Evolutionary conservation across 768 basidiomycete genomes (phyloP).

Genomic region (Boletus pseudopeckii): DNA sequence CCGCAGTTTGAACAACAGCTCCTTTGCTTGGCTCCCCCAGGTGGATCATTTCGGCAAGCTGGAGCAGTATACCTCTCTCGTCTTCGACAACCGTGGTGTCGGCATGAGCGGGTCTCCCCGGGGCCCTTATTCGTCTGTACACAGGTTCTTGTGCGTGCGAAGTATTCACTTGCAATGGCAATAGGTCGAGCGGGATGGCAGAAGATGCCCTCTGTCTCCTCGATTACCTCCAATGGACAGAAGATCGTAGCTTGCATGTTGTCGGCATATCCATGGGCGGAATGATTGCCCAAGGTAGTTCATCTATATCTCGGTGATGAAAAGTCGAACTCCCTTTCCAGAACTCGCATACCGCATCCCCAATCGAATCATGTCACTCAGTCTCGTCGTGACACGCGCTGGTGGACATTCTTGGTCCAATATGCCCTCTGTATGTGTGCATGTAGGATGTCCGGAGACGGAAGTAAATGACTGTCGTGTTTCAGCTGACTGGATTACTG

Average conservation of each 20-base stretch:
- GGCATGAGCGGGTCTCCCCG: conserved; percentile 68
- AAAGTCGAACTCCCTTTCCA: conserved; percentile 25
- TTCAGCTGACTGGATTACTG: conserved; percentile 40
- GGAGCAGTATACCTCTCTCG: conserved; percentile 56
- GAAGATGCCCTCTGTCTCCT: conserved; percentile 66
- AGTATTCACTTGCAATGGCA: background rate
- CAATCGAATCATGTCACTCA: conserved; percentile 61
- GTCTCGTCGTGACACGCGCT: conserved; percentile 66
- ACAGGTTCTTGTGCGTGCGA: background rate
- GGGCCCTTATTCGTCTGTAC: conserved; percentile 73
- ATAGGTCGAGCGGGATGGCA: conserved; percentile 74
- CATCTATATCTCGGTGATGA: background rate
- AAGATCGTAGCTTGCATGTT: conserved; percentile 56
- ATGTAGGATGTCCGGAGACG: background rate
- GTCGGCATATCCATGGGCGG: conserved; percentile 78
- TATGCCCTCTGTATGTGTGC: conserved; percentile 54
- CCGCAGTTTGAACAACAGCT: conserved; percentile 55
- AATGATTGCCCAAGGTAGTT: conserved; percentile 75
- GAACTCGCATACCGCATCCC: conserved; percentile 69
- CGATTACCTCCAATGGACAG: conserved; percentile 70
- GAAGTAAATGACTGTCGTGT: background rate
- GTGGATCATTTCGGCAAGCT: conserved; percentile 59
- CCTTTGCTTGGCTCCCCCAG: conserved; percentile 62
- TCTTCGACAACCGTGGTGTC: conserved; percentile 84
- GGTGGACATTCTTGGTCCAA: conserved; percentile 58